phyloP scores from a whole-genome alignment of 495 filamentous ascomycete species.

The Hyaloscypha variabilis region DNA sequence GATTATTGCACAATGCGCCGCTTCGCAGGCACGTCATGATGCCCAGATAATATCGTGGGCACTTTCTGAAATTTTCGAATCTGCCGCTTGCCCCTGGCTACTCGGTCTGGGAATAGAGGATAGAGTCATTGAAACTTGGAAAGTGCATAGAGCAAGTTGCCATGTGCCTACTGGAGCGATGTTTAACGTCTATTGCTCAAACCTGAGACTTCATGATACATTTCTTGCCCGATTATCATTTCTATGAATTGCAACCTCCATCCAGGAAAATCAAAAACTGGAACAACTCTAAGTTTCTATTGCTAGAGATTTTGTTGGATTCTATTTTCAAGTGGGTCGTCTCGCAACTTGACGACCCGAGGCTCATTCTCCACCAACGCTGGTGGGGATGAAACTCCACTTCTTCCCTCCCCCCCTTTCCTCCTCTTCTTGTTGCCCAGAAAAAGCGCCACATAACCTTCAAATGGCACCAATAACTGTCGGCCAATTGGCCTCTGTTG shows the following conservation, averaged over 20 bases:
- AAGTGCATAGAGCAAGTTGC: too few species aligned
- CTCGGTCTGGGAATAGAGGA: too few species aligned
- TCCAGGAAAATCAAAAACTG: not conserved
- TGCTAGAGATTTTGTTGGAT: not conserved
- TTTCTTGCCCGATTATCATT: not conserved
- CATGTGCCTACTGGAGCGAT: too few species aligned
- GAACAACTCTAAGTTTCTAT: not conserved
- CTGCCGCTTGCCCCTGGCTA: too few species aligned
- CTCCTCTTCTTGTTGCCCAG: not conserved
- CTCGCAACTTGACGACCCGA: not conserved
- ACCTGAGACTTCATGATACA: too few species aligned
- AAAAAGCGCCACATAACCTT: not conserved
- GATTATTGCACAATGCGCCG: too few species aligned
- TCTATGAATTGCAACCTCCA: not conserved
- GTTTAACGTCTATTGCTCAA: too few species aligned
- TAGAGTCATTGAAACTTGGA: too few species aligned
- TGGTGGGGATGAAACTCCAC: not conserved
- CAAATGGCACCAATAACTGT: not conserved
- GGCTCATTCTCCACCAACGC: not conserved
- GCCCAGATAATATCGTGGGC: too few species aligned
- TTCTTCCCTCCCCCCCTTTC: not conserved
- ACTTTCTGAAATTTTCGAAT: too few species aligned
- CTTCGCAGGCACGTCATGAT: too few species aligned
- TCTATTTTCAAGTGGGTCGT: not conserved
- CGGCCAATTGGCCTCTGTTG: not conserved